Conservation (phyloP, 2,329 filamentous ascomycete species). For the Colletotrichum sp. region DNA sequence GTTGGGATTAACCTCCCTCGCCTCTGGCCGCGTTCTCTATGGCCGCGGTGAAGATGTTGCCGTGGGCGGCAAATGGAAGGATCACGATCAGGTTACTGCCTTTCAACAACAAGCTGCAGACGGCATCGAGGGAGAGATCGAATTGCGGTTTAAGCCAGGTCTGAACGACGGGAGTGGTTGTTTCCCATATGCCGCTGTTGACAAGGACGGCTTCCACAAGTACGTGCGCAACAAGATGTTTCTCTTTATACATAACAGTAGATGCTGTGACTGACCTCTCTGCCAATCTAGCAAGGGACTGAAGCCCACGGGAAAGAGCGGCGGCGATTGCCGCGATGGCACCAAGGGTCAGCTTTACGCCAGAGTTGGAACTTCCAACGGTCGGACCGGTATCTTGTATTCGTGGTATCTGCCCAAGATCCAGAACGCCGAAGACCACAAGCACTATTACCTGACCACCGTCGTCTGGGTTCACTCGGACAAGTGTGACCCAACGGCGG, state of each 20-base stretch:
- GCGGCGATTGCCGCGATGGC: background rate
- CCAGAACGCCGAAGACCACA: background rate
- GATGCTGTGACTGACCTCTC: background rate
- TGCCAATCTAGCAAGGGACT: background rate
- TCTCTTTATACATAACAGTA: too few relatives aligned
- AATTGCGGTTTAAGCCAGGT: background rate
- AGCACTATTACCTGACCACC: background rate
- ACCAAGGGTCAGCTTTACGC: background rate
- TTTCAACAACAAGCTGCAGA: background rate
- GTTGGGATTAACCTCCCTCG: background rate
- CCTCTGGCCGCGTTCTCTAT: background rate
- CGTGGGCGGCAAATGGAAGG: background rate
- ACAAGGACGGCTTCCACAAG: background rate
- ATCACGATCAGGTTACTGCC: background rate
- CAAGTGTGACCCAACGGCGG: background rate
- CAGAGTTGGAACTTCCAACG: background rate
- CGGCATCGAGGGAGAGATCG: background rate
- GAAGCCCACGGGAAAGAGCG: background rate
- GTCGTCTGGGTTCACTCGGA: background rate
- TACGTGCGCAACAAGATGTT: background rate
- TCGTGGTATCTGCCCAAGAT: conserved; percentile 5
- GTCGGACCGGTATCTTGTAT: background rate
- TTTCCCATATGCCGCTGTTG: background rate
- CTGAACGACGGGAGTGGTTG: background rate
- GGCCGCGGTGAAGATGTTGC: background rate